These are phyloP conservation scores for Lepiota brunneoincarnata DNA, from an alignment of 768 basidiomycete genomes.

Conservation along the genomic window DNA sequence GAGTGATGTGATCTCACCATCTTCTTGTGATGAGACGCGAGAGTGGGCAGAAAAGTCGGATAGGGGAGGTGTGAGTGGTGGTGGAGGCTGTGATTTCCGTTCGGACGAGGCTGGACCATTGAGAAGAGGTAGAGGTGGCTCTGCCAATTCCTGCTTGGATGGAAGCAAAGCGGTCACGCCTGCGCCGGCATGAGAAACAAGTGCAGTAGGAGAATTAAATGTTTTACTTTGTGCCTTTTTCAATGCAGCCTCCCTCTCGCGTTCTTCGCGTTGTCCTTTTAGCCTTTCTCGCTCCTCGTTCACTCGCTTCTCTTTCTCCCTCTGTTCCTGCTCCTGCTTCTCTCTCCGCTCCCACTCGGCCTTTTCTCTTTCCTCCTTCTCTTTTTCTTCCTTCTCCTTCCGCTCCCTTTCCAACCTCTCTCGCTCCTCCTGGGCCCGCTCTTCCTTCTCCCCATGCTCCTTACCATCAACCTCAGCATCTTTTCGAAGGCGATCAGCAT, in stretches of 20 bases:
- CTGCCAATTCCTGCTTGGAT: no score
- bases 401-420: constrained; percentile 9
- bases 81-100: neutral
- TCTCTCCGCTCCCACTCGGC: neutral
- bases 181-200: no score
- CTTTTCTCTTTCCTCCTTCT: neutral
- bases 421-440: constrained; percentile 2
- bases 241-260: no score
- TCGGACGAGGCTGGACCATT: neutral
- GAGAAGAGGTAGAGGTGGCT: neutral
- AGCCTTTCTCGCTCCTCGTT: neutral
- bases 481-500: neutral
- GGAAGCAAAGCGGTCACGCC: no score
- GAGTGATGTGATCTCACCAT: constrained; percentile 41
- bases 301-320: neutral
- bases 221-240: no score
- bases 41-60: constrained; percentile 11
- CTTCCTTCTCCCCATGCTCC: neutral
- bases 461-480: neutral
- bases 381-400: neutral
- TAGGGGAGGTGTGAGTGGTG: constrained; percentile 3
- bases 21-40: constrained; percentile 42
- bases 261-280: no score
- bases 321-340: neutral
- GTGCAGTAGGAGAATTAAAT: no score